Base-by-base conservation (phyloP, 2,329 filamentous ascomycete species). In the Alternaria gansuensis region DNA sequence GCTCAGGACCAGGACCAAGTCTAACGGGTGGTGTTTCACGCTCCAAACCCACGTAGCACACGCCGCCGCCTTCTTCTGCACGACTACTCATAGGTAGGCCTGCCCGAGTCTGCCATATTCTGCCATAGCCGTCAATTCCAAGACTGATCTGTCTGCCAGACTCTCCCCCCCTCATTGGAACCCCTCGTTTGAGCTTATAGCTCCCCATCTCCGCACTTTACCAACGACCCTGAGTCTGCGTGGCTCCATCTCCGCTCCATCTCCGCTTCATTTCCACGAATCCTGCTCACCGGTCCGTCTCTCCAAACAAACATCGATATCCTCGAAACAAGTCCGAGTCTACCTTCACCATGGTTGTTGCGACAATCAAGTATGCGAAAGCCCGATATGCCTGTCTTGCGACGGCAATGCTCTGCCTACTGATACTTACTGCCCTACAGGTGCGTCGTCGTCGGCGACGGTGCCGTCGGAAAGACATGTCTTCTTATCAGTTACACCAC, bases 401-500 rank as follows among this genome's bases (percentile, higher is more conserved):
- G 17, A 46, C 33, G 39, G 36, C 31, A 46, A 41, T 33, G 21
- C 23, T 17, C 23, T 21, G 46, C 33, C 36, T 50, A 40, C 63
- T 64, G 65, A 65, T 53, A 56, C 64, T 46, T 46, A 24, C 46
- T 54, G 49, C 37, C 39, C 40, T 59, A 39, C 64, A 99, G 95
- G 83, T 99, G 95, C 83, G 95, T 99, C 75, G 95, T 99, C 72
- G 95, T 99, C 75, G 95, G 95, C 79, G 95, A 99, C 81, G 95
- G 95, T 93, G 95, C 95, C 68, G 95, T 99, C 71, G 95, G 95
- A 80, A 99, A 99, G 86, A 99, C 95, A 69, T 99, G 95, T 82
- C 88, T 99, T 67, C 88, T 99, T 77, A 99, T 99, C 83, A 96
- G 92, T 79, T 99, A 99, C 82, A 99, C 95, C 67, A 99, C 95